Base-by-base conservation (phyloP, 192 early-diverging fungal species). In the Linnemannia hyalina region DNA sequence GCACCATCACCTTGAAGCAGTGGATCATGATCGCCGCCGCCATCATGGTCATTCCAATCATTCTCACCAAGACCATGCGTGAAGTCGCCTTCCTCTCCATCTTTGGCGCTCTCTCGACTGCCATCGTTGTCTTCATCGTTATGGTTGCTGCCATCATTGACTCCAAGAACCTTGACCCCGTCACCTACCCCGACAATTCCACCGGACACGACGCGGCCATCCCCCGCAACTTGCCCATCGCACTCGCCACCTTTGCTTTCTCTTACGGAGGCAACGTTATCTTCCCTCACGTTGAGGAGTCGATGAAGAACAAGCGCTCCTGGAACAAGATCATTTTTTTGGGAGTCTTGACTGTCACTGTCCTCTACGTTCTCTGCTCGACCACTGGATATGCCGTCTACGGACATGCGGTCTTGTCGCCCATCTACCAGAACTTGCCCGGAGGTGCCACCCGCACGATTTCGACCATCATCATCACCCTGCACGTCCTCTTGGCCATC, bases 201-300 rank as follows among this genome's bases (percentile, higher is more conserved):
- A 46, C 54, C 77, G 52, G 35, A 8, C 89, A 92, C 65, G 80
- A 90, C 16, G 69, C 87, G 40, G 90, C 88, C 57, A 86, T 91
- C n/a, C 84, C 87, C 74, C 75, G 88, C 46, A 89, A 91, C 69
- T 89, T 96, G 80, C 94, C 94, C 4, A 80, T 92, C 42, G 93
- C 94, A 2, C 80, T 96, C 10, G 92, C 92, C 47, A 93, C 93
- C 15, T 90, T 96, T 75, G 90, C 89, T 49, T 96, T 95, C 83
- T 92, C 92, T 10, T 96, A 93, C 63, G 90, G 92, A 52, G 95
- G 95, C 54, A 96, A 95, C 80, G 92, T 93, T 46, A 91, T 95
- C 49, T 96, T 93, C 83, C 92, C 95, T 42, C 92, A 96, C 76
- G 93, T 96, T 13, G 93, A 96, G 80, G 88, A 90, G 41, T 91